Conservation (phyloP, 805 yeast species). For the Metschnikowia corniflorae region DNA sequence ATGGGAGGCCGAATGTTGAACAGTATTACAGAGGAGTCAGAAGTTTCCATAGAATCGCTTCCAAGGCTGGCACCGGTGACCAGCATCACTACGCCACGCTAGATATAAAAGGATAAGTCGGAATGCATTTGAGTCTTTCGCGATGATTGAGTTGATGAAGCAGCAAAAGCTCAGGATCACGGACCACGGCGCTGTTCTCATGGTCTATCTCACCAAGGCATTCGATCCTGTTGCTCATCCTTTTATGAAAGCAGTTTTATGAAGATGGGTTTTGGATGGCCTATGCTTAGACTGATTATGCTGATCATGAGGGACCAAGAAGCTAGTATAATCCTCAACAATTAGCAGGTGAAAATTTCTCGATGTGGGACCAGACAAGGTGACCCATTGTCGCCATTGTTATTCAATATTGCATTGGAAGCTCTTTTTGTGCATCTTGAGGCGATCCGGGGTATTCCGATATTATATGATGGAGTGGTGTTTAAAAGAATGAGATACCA, state of each 20-base stretch:
- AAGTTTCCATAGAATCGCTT: too few species aligned
- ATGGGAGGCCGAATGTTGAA: too few species aligned
- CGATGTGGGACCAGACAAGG: constrained; percentile 8
- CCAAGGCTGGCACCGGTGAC: too few species aligned
- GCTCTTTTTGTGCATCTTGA: constrained; percentile 3
- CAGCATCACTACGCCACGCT: too few species aligned
- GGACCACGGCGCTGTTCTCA: neutral
- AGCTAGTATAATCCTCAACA: constrained; percentile 4
- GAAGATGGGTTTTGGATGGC: constrained; percentile 1
- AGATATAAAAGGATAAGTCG: constrained; percentile 2
- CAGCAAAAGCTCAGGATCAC: neutral
- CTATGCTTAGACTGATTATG: constrained; percentile 2
- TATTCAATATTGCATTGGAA: constrained; percentile 7
- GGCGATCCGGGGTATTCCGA: neutral
- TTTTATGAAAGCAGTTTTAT: neutral
- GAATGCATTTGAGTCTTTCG: constrained; percentile 4
- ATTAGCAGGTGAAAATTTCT: constrained; percentile 1
- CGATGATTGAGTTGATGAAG: constrained; percentile 2
- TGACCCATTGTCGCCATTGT: constrained; percentile 6
- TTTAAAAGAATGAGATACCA: constrained; percentile 3
- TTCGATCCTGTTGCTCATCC: constrained; percentile 3
- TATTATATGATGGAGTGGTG: neutral
- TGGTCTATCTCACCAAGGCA: constrained; percentile 4
- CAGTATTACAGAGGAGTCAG: too few species aligned
- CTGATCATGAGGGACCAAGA: constrained; percentile 5